phyloP scores from a whole-genome alignment of 2,329 filamentous ascomycete genomes.

The Fusarium neocosmosporiellum region DNA sequence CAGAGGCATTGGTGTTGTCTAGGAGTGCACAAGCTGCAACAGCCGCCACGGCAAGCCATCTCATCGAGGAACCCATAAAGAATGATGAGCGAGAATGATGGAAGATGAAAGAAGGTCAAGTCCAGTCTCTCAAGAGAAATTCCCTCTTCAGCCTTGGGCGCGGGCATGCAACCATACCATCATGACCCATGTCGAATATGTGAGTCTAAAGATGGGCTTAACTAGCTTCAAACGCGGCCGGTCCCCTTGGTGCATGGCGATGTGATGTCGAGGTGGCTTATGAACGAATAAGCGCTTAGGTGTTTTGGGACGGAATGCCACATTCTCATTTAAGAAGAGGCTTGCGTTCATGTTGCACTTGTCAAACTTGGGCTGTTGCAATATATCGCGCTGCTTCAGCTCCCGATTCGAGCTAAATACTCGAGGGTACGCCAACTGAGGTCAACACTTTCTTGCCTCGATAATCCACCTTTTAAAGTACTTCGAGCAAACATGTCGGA shows the following conservation, averaged over 20 bases:
- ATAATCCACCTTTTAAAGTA: neutral
- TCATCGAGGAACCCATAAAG: conserved; percentile 20
- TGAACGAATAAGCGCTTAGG: conserved; percentile 4
- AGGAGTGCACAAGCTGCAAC: conserved; percentile 15
- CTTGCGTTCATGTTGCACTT: neutral
- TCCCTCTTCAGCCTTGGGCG: conserved; percentile 10
- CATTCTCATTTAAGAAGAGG: neutral
- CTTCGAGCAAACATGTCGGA: neutral
- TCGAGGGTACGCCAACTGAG: neutral
- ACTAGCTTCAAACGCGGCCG: conserved; percentile 16
- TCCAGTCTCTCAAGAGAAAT: neutral
- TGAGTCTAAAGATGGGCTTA: conserved; percentile 3
- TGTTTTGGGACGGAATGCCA: neutral
- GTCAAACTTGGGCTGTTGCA: neutral
- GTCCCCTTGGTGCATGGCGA: conserved; percentile 9
- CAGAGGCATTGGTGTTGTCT: conserved; percentile 13
- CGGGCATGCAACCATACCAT: neutral
- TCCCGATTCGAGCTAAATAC: too few relatives aligned
- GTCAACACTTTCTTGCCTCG: neutral
- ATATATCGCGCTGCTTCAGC: neutral
- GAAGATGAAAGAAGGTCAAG: neutral
- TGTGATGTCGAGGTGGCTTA: conserved; percentile 5
- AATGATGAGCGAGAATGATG: neutral
- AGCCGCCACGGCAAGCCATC: conserved; percentile 19
- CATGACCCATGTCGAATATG: conserved; percentile 1